A percentile compares a stretch with the other conserved stretches of the same genome.
Conservation (phyloP, 345 rosid species). For the Syzygium aqueum region DNA sequence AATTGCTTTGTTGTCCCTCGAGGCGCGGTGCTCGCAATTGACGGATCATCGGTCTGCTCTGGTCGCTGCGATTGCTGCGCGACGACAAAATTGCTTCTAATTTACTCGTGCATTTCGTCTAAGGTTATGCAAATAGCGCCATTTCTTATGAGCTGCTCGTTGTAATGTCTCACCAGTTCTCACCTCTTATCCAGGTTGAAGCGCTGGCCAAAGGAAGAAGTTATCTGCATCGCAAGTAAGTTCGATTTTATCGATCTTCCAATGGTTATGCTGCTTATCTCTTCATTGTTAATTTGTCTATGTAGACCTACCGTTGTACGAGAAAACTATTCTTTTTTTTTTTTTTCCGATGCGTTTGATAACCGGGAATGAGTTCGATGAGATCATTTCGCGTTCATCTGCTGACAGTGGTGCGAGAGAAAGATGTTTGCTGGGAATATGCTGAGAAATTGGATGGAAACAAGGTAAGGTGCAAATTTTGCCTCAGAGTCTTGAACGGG, state of each 20-base stretch:
- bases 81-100: neutral
- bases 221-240: neutral
- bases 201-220: neutral
- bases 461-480: constrained; percentile 77
- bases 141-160: neutral
- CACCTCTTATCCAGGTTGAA: neutral
- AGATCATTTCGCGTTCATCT: neutral
- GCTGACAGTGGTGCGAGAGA: constrained; percentile 80
- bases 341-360: neutral
- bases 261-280: neutral
- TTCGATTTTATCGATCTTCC: neutral
- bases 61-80: neutral
- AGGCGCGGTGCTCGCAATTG: neutral
- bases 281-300: neutral
- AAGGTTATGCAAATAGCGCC: neutral
- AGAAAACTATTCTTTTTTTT: neutral
- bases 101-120: neutral
- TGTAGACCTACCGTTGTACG: neutral
- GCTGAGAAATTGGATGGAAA: constrained; percentile 88
- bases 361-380: neutral
- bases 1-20: neutral
- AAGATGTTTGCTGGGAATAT: constrained; percentile 86
- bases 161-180: neutral
- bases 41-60: neutral
- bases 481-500: constrained; percentile 63